phyloP scores from a whole-genome alignment of 2,329 filamentous ascomycete genomes.

The Colletotrichum zoysiae region DNA sequence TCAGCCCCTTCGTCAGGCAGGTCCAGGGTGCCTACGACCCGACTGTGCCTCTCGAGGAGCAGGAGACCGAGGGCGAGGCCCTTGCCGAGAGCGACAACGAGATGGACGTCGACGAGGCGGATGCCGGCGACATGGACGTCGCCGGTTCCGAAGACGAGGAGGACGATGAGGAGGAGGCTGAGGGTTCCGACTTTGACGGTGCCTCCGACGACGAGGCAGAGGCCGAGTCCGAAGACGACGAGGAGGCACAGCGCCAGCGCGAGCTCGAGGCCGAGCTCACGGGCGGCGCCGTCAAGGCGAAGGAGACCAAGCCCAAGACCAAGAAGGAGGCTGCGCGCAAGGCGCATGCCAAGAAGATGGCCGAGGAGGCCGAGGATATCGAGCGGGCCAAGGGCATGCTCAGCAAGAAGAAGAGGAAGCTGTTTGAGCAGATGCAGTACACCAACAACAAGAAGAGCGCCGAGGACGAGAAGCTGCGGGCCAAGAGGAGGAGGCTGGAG shows the following conservation, averaged over 20 bases:
- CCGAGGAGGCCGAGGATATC: constrained; percentile 85
- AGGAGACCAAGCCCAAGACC: constrained; percentile 64
- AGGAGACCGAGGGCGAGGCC: constrained; percentile 88
- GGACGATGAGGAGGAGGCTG: constrained; percentile 60
- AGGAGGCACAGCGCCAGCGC: constrained; percentile 80
- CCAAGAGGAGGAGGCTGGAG: constrained; percentile 93
- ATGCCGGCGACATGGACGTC: constrained; percentile 63
- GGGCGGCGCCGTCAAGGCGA: constrained; percentile 71
- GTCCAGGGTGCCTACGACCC: constrained; percentile 93
- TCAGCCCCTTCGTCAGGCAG: constrained; percentile 94
- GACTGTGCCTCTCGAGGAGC: constrained; percentile 84
- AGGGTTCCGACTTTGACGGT: constrained; percentile 60
- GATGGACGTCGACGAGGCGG: constrained; percentile 58
- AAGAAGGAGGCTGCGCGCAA: constrained; percentile 80
- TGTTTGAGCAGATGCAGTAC: constrained; percentile 97
- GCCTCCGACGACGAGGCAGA: constrained; percentile 60
- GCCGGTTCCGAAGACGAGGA: constrained; percentile 63
- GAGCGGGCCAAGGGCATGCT: constrained; percentile 98
- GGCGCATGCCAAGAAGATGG: constrained; percentile 76
- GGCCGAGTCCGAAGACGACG: constrained; percentile 65
- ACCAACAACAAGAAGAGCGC: constrained; percentile 93
- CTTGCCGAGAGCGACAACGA: constrained; percentile 73
- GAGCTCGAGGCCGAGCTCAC: constrained; percentile 94
- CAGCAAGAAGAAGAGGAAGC: constrained; percentile 96
- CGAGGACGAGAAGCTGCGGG: constrained; percentile 87